Percentiles rank a stretch among this genome's conserved stretches.
Conservation (phyloP, 495 filamentous ascomycete genomes). For the Penicillium cinerascens region DNA sequence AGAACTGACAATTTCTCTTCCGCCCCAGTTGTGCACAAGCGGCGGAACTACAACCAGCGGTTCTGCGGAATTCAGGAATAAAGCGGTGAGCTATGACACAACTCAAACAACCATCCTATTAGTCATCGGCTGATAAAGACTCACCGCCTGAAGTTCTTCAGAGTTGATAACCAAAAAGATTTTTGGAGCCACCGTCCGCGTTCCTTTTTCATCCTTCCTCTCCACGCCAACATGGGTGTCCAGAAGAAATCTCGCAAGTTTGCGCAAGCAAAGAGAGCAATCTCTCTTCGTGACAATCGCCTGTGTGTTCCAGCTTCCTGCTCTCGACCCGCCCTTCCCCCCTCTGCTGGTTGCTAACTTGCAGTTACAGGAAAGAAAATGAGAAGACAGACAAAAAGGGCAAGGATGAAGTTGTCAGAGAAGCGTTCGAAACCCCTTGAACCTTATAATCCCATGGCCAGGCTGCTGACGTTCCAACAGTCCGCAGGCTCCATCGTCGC, state of each 20-base stretch:
- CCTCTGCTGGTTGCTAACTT: slow-evolving; percentile 49
- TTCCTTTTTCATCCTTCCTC: background rate
- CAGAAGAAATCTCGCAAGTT: slow-evolving; percentile 66
- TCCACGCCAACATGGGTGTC: slow-evolving; percentile 50
- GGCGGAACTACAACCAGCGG: too few species aligned
- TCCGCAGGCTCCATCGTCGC: slow-evolving; percentile 73
- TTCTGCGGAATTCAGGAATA: too few species aligned
- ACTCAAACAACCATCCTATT: background rate
- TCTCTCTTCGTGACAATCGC: slow-evolving; percentile 23
- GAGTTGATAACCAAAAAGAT: background rate
- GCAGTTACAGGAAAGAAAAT: slow-evolving; percentile 59
- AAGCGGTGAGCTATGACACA: background rate
- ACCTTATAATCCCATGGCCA: background rate
- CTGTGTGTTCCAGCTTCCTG: slow-evolving; percentile 13
- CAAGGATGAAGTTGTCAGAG: slow-evolving; percentile 30
- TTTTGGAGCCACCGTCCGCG: background rate
- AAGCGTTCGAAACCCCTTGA: slow-evolving; percentile 28
- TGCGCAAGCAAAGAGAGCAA: slow-evolving; percentile 40
- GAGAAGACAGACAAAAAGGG: slow-evolving; percentile 54
- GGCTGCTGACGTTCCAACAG: background rate
- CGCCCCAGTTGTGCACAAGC: too few species aligned
- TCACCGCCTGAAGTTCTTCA: background rate
- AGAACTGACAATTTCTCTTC: too few species aligned
- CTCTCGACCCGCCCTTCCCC: background rate
- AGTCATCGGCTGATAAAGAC: background rate